Evolutionary conservation across 2,329 filamentous ascomycete genomes (phyloP), one percentile per base, ranked within the genome.

Genomic region (Phyllosticta citriasiana): DNA sequence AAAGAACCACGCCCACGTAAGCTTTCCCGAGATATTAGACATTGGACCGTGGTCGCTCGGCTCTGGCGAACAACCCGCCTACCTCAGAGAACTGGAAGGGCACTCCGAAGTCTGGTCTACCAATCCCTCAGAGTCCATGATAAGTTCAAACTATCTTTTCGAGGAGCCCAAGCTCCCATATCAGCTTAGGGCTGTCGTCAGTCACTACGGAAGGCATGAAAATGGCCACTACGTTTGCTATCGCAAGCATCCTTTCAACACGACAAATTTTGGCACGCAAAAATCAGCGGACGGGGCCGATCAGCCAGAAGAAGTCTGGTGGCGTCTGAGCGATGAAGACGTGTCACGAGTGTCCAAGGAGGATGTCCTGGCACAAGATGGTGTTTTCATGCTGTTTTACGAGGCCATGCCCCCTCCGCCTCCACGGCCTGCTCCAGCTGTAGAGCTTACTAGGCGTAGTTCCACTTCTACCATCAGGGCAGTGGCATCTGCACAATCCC

Each of bases 331-430:
- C 71, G 93, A 97, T 68, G 89, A 96, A 63, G 86, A 88, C 64
- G 92, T 97, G 7, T 84, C 80, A 63, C 80, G 83, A 65, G 88
- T 92, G 25, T 83, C 83, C 22, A 89, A 96, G 71, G 81, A 86
- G 10, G 81, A 82, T 27, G 89, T 96, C 0, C 77, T 94, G 57
- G 81, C 80, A 2, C 87, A 96, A 66, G 86, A 86, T 0, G 91
- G 90, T 1, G 93, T 92, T 0, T 97, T 97, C 71, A 97, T 99
- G 93, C 81, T 97, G 0, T 97, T 97, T 72, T 99, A 97, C 72
- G 93, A 99, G 27, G 55, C 55, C 4, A 27, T 57, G n/a, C 47
- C 58, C 19, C 58, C 58, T 7, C 58, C 58, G 4, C 55, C 53
- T 26, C 53, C 58, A 10, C 25, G 5, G 4, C 24, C 40, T n/a